Evolutionary conservation across 2,329 filamentous ascomycete species (phyloP), one percentile per base, ranked within the genome.

Genomic region (Trematosphaeria pertusa): DNA sequence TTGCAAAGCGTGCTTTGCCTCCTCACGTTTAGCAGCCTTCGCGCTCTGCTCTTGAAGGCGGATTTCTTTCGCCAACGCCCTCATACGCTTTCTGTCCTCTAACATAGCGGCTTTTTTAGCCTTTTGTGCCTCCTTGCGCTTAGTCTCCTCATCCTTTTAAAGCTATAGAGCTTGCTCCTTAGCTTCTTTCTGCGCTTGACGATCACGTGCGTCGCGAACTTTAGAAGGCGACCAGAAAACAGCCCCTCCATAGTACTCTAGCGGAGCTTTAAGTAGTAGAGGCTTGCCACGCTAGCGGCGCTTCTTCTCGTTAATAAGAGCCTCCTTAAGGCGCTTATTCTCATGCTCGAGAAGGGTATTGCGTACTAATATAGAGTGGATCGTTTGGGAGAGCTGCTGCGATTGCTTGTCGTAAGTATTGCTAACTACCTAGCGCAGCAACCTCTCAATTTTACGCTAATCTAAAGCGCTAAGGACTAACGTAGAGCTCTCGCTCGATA

Each of bases 261-360:
- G 1, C n/a, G 30, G 37, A 6, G 22, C 21, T 34, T 50, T 18
- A 37, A 50, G 37, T 33, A 46, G 33, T 28, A 54, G 32, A 20
- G 37, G 5, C 31, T 50, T 50, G 17, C 37, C 37, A 30, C 35
- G 30, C 26, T 46, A n/a, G 3, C 35, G 22, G 19, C 34, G 43
- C 34, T 54, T 50, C 43, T 50, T 46, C 35, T 53, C 20, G 39
- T 45, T 45, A 30, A 34, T 20, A 30, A 52, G 45, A 39, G 45
- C 40, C 26, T 48, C 41, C 33, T 35, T 30, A 9, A 51, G 39
- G 14, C 28, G 5, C 18, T 47, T 11, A 32, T 43, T 43, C 20
- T 39, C 21, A 32, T 42, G 3, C 22, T 42, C 8, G 8, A 50
- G 26, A 8, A 46, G 31, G 4, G 14, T 24, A 11, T 48, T 43